A percentile compares a stretch with the other conserved stretches of the same genome.
Evolutionary conservation across 208 protist genomes (phyloP).

Genomic region (Trypanosoma platydactyli): DNA sequence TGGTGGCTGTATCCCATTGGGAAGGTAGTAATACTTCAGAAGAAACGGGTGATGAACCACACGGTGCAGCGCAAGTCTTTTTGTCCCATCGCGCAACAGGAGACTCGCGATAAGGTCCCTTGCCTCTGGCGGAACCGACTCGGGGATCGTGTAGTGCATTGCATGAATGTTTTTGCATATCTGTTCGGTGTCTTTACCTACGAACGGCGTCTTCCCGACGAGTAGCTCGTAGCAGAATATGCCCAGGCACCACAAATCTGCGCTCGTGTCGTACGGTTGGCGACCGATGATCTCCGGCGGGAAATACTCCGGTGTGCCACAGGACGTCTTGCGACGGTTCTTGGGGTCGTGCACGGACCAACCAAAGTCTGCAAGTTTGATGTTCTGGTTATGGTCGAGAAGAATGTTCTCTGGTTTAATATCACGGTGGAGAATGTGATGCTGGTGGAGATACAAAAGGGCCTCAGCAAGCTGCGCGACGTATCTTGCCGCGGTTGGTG

Average conservation of each 20-base stretch:
- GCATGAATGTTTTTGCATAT: slow-evolving; percentile 92
- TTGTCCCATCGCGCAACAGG: slow-evolving; percentile 65
- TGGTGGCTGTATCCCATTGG: slow-evolving; percentile 80
- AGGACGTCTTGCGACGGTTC: slow-evolving; percentile 92
- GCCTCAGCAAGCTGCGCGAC: slow-evolving; percentile 94
- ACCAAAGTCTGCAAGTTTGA: slow-evolving; percentile 99
- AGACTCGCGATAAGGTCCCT: slow-evolving; percentile 86
- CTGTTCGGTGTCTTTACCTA: slow-evolving; percentile 80
- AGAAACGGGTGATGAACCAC: slow-evolving; percentile 86
- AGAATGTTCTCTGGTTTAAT: slow-evolving; percentile 96
- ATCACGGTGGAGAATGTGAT: slow-evolving; percentile 97
- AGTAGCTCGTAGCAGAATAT: slow-evolving; percentile 98
- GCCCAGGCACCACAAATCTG: slow-evolving; percentile 97
- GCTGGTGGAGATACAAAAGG: slow-evolving; percentile 96
- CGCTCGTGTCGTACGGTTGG: slow-evolving; percentile 84
- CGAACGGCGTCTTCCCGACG: slow-evolving; percentile 94
- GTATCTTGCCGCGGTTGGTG: slow-evolving; percentile 87
- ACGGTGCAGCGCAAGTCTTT: slow-evolving; percentile 79
- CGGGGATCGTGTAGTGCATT: slow-evolving; percentile 89
- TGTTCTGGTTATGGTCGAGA: slow-evolving; percentile 91
- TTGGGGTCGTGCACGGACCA: slow-evolving; percentile 98
- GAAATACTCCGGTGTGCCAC: slow-evolving; percentile 99
- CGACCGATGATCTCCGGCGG: slow-evolving; percentile 98
- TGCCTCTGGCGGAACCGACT: slow-evolving; percentile 81
- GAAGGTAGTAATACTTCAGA: slow-evolving; percentile 89